Evolutionary conservation across 2,329 filamentous ascomycete genomes (phyloP), one percentile per base, ranked within the genome.

Genomic region (Calonectria pauciramosa): DNA sequence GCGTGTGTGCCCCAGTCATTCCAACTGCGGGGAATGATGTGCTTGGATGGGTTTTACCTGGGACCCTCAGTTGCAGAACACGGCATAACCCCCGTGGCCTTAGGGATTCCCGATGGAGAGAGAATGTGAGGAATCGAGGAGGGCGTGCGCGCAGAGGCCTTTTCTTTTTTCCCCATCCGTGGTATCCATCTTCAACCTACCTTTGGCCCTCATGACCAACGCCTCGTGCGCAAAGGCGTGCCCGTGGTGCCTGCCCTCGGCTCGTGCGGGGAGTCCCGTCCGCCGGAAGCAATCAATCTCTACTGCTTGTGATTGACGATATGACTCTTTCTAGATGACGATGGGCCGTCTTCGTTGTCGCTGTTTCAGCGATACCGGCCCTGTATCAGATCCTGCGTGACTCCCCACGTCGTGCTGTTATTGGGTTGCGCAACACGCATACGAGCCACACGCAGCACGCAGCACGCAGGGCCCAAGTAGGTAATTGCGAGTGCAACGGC

Each of bases 121-220:
- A 59, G 20, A 32, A 28, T 36, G 52, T 20, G 41, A 30, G 20
- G 6, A 54, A 16, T 9, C 6, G 51, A 16, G 51, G 6, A 54
- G 23, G 23, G 28, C 51, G 23, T 54, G 51, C 51, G 28, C 51
- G 28, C 23, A 36, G 54, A 6, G 56, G 56, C 11, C 9, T 32
- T 9, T 23, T 20, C 11, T 23, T 36, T 13, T 30, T 32, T 32
- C 16, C 28, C 28, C 28, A 20, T 32, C 28, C 8, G 18, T 38
- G 51, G 51, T 60, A 14, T 13, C 32, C 56, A 36, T n/a, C 28
- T 36, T 30, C 30, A 59, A 18, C n/a, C 44, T 32, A 20, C 16
- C 34, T 64, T 44, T 23, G 16, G 59, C 11, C 64, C 64, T 67
- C 64, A 38, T 67, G 64, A 67, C 47, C 64, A 67, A 28, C 20